These are phyloP conservation scores for Allium sativum DNA, from an alignment of 106 monocot species.

Conservation along the genomic window DNA sequence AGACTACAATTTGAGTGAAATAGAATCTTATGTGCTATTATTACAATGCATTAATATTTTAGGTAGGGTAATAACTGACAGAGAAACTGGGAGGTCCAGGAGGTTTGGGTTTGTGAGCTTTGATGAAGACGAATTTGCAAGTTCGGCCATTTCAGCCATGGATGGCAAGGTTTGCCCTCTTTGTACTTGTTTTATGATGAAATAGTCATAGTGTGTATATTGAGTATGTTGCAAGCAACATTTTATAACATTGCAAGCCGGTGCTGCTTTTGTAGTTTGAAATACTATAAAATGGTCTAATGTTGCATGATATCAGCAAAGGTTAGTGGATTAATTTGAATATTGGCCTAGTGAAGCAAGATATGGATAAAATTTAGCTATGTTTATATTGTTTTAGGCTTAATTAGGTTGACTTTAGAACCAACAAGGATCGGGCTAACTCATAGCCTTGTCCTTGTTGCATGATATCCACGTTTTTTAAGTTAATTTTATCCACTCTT, in stretches of 20 bases:
- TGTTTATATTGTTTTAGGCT: too few relatives aligned
- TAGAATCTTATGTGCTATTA: neutral
- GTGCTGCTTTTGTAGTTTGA: neutral
- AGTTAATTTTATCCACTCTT: too few relatives aligned
- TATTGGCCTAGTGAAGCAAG: too few relatives aligned
- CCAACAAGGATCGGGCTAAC: too few relatives aligned
- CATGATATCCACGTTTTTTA: too few relatives aligned
- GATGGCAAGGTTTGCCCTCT: slow-evolving; percentile 78
- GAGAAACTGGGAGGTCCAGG: slow-evolving; percentile 79
- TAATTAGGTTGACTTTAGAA: too few relatives aligned
- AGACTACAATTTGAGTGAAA: neutral
- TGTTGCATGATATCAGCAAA: neutral
- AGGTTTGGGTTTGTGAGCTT: slow-evolving; percentile 91
- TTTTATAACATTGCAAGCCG: neutral
- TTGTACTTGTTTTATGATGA: neutral
- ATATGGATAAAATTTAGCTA: too few relatives aligned
- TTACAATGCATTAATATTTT: neutral
- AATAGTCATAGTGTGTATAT: neutral
- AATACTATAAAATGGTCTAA: neutral
- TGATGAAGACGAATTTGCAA: slow-evolving; percentile 51
- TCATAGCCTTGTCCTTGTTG: too few relatives aligned
- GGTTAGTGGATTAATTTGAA: too few relatives aligned
- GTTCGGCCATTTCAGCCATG: slow-evolving; percentile 56
- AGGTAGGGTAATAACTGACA: slow-evolving; percentile 77
- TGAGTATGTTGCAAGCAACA: neutral